Evolutionary conservation across 2,329 filamentous ascomycete species (phyloP).

Genomic region (Dichotomopilus funicola): DNA sequence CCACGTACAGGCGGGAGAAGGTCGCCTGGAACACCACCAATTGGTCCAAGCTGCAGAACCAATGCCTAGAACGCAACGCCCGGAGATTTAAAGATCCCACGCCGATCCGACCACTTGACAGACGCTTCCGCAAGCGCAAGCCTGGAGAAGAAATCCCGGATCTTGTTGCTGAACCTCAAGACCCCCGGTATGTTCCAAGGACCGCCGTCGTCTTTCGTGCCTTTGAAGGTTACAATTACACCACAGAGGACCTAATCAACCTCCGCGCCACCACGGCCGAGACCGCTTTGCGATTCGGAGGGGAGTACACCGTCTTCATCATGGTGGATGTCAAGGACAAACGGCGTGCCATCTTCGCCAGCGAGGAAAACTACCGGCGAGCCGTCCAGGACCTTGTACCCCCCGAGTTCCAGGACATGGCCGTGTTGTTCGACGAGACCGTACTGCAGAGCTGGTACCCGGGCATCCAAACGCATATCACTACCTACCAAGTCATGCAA

Average conservation of each 20-base stretch:
- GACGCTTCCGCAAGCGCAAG: constrained; percentile 3
- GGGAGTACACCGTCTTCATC: constrained; percentile 7
- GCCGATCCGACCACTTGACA: not conserved
- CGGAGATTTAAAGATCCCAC: not conserved
- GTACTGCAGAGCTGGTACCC: constrained; percentile 8
- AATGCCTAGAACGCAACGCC: not conserved
- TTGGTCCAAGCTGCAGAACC: constrained; percentile 5
- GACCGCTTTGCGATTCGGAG: not conserved
- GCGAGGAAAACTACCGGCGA: constrained; percentile 3
- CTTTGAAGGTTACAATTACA: constrained; percentile 6
- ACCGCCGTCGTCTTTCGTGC: constrained; percentile 5
- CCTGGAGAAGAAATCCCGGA: not conserved
- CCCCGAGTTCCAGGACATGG: not conserved
- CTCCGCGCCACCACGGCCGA: constrained; percentile 4
- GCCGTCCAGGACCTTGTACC: constrained; percentile 3
- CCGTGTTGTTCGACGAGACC: constrained; percentile 2
- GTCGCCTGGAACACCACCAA: not conserved
- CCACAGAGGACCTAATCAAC: not conserved
- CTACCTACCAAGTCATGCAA: constrained; percentile 9
- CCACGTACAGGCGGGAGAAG: not conserved
- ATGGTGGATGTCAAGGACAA: constrained; percentile 7
- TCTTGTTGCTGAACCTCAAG: not conserved
- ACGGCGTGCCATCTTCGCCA: constrained; percentile 1
- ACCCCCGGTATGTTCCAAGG: not conserved
- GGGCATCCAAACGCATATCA: not conserved